A percentile compares a stretch with the other conserved stretches of the same genome.
Evolutionary conservation across 805 yeast genomes (phyloP).

Genomic region (Metschnikowia sp.): DNA sequence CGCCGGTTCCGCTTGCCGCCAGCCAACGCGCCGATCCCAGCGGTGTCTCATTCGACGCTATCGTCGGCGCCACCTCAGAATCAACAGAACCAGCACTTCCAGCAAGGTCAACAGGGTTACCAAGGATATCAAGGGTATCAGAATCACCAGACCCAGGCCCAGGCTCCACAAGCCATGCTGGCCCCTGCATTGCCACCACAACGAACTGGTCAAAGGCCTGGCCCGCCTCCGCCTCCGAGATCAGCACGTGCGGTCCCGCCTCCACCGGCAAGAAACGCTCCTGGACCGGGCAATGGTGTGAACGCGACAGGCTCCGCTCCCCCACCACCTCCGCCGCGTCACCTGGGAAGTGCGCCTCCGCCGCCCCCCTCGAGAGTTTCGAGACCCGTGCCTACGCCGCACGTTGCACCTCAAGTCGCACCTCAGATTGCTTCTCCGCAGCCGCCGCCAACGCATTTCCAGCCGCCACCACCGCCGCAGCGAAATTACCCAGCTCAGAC

Average conservation of each 20-base stretch:
- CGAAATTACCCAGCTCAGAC: constrained; percentile 23
- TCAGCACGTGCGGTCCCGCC: constrained; percentile 15
- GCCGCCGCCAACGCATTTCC: constrained; percentile 2
- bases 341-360: constrained; percentile 21
- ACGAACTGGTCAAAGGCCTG: constrained; percentile 11
- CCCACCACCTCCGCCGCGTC: constrained; percentile 21
- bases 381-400: constrained; percentile 14
- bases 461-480: constrained; percentile 16
- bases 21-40: constrained; percentile 7
- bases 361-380: constrained; percentile 31
- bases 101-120: neutral
- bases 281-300: neutral
- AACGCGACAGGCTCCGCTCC: neutral
- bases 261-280: constrained; percentile 12
- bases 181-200: constrained; percentile 12
- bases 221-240: constrained; percentile 27
- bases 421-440: neutral
- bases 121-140: neutral
- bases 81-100: neutral
- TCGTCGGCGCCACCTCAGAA: neutral
- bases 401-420: constrained; percentile 13
- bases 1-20: constrained; percentile 13
- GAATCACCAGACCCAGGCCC: neutral
- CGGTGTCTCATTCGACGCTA: constrained; percentile 4
- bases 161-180: constrained; percentile 2